phyloP scores from a whole-genome alignment of 2,329 filamentous ascomycete species.

The Fusarium liriodendri region DNA sequence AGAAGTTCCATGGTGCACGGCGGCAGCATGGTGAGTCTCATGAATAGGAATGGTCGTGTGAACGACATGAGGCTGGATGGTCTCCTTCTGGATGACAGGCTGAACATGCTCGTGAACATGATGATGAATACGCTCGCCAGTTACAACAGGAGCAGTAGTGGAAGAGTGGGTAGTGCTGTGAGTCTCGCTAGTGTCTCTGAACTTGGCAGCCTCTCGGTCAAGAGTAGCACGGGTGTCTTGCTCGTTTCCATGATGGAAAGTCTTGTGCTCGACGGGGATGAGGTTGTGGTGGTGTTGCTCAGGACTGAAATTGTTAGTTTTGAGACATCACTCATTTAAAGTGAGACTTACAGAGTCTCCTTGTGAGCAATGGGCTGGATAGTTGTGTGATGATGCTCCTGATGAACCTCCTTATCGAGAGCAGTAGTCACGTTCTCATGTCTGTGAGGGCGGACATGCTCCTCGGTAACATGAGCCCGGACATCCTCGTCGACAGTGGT shows the following conservation, averaged over 20 bases:
- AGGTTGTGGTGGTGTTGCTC: slow-evolving; percentile 73
- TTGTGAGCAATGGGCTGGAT: slow-evolving; percentile 68
- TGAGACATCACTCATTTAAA: neutral
- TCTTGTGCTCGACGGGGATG: slow-evolving; percentile 68
- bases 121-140: slow-evolving; percentile 50
- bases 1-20: slow-evolving; percentile 74
- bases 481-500: slow-evolving; percentile 78
- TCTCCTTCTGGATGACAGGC: slow-evolving; percentile 77
- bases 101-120: slow-evolving; percentile 76
- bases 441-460: slow-evolving; percentile 68
- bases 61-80: slow-evolving; percentile 73
- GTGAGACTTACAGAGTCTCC: slow-evolving; percentile 55
- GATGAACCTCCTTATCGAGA: slow-evolving; percentile 76
- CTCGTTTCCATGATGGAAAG: slow-evolving; percentile 70
- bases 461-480: slow-evolving; percentile 68
- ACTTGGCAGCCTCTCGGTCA: slow-evolving; percentile 59
- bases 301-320: slow-evolving; percentile 49
- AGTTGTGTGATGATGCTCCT: slow-evolving; percentile 78
- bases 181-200: slow-evolving; percentile 42
- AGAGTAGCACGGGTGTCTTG: slow-evolving; percentile 59
- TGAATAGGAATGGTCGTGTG: slow-evolving; percentile 80
- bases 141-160: slow-evolving; percentile 40
- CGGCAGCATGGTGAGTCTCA: slow-evolving; percentile 75
- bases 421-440: slow-evolving; percentile 73
- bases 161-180: slow-evolving; percentile 45